Evolutionary conservation across 306 rosid species (phyloP).

Genomic region (Vigna trinervia): DNA sequence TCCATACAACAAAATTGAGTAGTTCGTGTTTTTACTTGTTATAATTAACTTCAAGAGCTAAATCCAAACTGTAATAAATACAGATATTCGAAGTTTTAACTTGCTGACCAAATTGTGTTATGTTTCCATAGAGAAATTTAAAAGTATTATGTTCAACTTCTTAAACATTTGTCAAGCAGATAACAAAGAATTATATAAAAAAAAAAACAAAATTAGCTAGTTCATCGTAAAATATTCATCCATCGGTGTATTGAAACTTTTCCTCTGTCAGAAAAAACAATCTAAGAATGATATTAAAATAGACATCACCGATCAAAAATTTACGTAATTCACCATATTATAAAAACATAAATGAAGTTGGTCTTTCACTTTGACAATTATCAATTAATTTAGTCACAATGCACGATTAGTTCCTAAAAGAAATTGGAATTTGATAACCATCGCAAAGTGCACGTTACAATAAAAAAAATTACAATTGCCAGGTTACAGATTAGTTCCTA

Average conservation of each 20-base stretch:
- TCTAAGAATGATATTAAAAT: not conserved
- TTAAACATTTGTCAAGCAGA: not conserved
- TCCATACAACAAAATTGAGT: not conserved
- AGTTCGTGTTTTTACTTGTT: not conserved
- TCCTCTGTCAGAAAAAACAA: not conserved
- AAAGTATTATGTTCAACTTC: not conserved
- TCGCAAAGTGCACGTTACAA: not conserved
- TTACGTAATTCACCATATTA: not conserved
- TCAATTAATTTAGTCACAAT: not conserved
- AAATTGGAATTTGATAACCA: not conserved
- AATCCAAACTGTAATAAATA: not conserved
- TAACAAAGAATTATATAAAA: not conserved
- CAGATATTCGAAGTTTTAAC: not conserved
- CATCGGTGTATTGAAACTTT: not conserved
- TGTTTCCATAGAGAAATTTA: not conserved
- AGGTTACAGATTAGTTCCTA: not conserved
- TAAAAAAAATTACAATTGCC: not conserved
- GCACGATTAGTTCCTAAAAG: not conserved
- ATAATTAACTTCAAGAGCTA: not conserved
- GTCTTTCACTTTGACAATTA: not conserved
- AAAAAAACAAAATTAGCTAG: not conserved
- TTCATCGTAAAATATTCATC: not conserved
- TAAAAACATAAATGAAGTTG: not conserved
- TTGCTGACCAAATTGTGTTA: not conserved
- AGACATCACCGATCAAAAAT: not conserved